Percentiles rank a stretch among this genome's conserved stretches.
phyloP scores from a whole-genome alignment of 75 land plant species.

The Cupressus sempervirens region DNA sequence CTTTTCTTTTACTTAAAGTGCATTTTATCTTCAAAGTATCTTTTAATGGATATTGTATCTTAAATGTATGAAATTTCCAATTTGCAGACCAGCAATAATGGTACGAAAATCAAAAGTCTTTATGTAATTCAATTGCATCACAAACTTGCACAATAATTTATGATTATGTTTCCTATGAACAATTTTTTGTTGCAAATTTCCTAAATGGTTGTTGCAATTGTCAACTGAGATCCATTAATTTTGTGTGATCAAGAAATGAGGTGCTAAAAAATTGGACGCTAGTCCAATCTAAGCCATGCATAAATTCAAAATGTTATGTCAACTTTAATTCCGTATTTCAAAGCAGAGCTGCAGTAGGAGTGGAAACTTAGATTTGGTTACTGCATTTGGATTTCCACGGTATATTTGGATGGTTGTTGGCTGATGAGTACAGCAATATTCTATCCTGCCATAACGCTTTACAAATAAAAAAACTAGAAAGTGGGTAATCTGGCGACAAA shows the following conservation, averaged over 20 bases:
- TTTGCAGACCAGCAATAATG: neutral
- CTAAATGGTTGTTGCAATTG: neutral
- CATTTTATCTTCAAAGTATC: neutral
- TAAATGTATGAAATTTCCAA: neutral
- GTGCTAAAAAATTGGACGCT: neutral
- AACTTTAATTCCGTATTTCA: neutral
- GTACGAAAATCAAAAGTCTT: neutral
- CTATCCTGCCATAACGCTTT: neutral
- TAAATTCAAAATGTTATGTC: neutral
- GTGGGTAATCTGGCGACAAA: neutral
- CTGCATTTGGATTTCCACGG: neutral
- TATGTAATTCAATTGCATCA: neutral
- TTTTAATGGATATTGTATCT: neutral
- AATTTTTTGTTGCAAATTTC: neutral
- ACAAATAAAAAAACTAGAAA: neutral
- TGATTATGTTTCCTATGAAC: constrained; percentile 1
- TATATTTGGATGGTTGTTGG: constrained; percentile 6
- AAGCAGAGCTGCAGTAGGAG: neutral
- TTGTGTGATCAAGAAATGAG: neutral
- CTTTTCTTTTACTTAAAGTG: neutral
- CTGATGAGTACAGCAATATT: neutral
- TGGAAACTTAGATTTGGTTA: neutral
- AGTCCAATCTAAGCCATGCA: neutral
- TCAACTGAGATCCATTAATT: neutral
- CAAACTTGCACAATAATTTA: neutral